Evolutionary conservation across 371 early-diverging fungal species (phyloP), one percentile per base, ranked within the genome.

Genomic region (Dichotomocladium elegans): DNA sequence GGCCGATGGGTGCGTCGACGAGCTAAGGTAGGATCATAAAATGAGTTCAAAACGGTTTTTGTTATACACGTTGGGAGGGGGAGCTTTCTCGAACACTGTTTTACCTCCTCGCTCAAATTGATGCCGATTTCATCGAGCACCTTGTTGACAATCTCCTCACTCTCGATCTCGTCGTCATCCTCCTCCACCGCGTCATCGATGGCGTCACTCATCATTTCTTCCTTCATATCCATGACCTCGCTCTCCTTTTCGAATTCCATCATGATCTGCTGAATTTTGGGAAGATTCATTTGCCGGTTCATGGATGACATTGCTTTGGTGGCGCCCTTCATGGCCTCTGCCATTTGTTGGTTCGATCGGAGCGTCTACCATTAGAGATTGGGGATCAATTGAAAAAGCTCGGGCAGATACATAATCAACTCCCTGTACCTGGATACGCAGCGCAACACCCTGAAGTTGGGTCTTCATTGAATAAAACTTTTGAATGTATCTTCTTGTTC

Each of bases 171-270:
- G 42, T 95, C 95, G 12, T 89, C 89, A 26, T 92, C 95, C 52
- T 92, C 96, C 29, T 92, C 95, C 83, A 97, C 88, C 24, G 86
- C 91, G 63, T 94, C 96, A 56, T 98, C 96, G 49, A 98, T 93
- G 14, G 92, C 92, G 59, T 98, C 98, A 41, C 89, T 89, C 94
- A 98, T 94, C 92, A 98, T 90, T 60, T 95, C 96, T 51, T 94
- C 94, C 75, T 96, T 96, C 96, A 98, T 95, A 64, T 98, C 95
- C 96, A 98, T 94, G 62, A 93, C 70, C 61, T 94, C 96, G 29
- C 82, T 81, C 74, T 98, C 95, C 65, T 77, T 81, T 65, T 96
- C 96, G 76, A 97, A 98, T 34, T 97, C 95, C 91, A 93, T 90
- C 93, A 97, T 94, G 44, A 98, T 95, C 57, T 90, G 88, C 45